Evolutionary conservation across 1,139 yeast genomes (phyloP).

Genomic region (Saccharomyces hybrid): DNA sequence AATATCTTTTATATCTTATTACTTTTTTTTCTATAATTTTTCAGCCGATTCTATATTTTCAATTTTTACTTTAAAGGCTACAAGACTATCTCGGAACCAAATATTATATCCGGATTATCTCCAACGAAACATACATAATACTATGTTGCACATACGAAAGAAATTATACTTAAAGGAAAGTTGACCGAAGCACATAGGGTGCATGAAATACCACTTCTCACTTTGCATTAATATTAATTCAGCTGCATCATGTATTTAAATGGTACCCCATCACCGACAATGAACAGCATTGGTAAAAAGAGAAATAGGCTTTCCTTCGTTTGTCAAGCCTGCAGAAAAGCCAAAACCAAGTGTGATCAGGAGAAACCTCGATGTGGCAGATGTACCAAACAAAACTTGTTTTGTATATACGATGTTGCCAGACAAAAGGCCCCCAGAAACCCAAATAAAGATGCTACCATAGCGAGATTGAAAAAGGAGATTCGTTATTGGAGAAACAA

Average conservation of each 20-base stretch:
- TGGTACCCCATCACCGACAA: not conserved
- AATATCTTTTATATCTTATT: not conserved
- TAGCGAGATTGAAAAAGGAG: constrained; percentile 27
- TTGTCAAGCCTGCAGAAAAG: constrained; percentile 29
- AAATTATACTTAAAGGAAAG: not conserved
- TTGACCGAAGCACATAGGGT: not conserved
- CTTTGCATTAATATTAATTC: too few species aligned
- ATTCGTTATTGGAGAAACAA: constrained; percentile 28
- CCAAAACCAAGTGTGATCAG: constrained; percentile 31
- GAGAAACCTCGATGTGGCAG: constrained; percentile 29
- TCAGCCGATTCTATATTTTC: not conserved
- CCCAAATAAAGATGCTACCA: constrained; percentile 28
- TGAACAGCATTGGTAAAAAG: constrained; percentile 9
- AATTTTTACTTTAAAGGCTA: not conserved
- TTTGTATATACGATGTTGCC: constrained; percentile 29
- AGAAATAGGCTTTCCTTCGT: constrained; percentile 31
- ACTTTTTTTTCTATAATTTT: not conserved
- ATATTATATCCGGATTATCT: not conserved
- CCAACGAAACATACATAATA: not conserved
- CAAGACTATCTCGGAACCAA: not conserved
- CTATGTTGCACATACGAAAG: not conserved
- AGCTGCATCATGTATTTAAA: not conserved
- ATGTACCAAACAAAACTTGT: constrained; percentile 22
- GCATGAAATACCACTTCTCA: not conserved
- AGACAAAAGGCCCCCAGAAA: constrained; percentile 28